phyloP scores from a whole-genome alignment of 2,329 filamentous ascomycete genomes.

The Teratosphaeria viscida region DNA sequence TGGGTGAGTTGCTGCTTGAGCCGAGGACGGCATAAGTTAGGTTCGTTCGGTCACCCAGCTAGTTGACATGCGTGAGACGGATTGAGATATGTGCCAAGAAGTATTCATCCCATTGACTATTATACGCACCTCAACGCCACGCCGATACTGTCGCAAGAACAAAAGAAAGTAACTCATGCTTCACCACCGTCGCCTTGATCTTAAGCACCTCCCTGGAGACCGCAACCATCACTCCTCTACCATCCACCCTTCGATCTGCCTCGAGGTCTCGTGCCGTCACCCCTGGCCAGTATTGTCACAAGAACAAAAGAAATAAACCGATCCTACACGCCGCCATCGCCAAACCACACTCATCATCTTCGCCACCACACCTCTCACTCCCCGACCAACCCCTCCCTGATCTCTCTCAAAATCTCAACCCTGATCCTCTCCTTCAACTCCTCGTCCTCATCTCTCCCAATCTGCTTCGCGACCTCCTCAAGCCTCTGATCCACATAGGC shows the following conservation, averaged over 20 bases:
- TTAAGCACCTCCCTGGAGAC: no score
- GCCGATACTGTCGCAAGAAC: no score
- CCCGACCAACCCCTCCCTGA: background rate
- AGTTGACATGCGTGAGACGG: background rate
- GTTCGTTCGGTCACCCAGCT: background rate
- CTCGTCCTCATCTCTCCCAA: background rate
- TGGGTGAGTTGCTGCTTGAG: constrained; percentile 43
- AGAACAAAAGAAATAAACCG: background rate
- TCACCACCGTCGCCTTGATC: no score
- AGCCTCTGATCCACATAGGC: background rate
- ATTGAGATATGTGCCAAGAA: background rate
- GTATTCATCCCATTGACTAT: background rate
- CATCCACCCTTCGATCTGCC: background rate
- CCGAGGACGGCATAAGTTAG: constrained; percentile 24
- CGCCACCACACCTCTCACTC: background rate
- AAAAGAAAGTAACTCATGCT: no score
- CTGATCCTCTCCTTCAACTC: background rate
- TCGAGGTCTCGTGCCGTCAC: background rate
- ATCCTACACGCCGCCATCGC: background rate
- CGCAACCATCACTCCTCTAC: no score
- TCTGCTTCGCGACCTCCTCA: background rate
- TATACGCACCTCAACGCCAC: no score
- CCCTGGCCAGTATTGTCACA: background rate
- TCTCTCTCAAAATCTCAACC: background rate
- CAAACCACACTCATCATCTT: background rate